A percentile compares a stretch with the other conserved stretches of the same genome.
Conservation (phyloP, 306 rosid species). For the Argentina anserina region DNA sequence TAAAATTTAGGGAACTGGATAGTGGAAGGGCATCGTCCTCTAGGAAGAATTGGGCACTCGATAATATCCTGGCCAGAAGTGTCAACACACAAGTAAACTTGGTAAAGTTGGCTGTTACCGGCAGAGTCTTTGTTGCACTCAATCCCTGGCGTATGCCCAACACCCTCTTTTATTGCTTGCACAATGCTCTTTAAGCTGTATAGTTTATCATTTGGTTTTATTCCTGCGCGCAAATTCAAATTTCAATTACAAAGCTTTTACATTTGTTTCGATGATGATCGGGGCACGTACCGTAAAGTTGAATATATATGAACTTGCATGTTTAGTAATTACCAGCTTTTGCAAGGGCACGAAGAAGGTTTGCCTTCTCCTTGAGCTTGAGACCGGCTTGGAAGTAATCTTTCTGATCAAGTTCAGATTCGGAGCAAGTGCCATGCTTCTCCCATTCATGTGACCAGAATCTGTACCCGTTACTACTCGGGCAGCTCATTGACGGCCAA, state of each 20-base stretch:
- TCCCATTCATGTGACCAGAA: slow-evolving; percentile 96
- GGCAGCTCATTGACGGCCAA: slow-evolving; percentile 90
- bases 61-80: slow-evolving; percentile 50
- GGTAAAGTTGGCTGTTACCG: slow-evolving; percentile 48
- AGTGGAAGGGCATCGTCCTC: slow-evolving; percentile 32
- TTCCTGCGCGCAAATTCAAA: slow-evolving; percentile 39
- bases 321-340: slow-evolving; percentile 34
- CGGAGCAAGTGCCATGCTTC: slow-evolving; percentile 82
- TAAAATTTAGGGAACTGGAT: slow-evolving; percentile 50
- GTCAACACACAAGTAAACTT: slow-evolving; percentile 62
- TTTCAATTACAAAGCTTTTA: neutral
- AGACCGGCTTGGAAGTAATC: slow-evolving; percentile 65
- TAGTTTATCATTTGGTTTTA: slow-evolving; percentile 52
- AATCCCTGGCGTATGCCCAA: slow-evolving; percentile 47
- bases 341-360: slow-evolving; percentile 53
- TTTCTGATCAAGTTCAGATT: slow-evolving; percentile 60
- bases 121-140: slow-evolving; percentile 54
- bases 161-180: slow-evolving; percentile 48
- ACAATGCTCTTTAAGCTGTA: slow-evolving; percentile 41
- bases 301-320: neutral
- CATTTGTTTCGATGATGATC: neutral
- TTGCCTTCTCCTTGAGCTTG: slow-evolving; percentile 45
- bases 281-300: neutral
- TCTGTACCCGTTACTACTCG: slow-evolving; percentile 68
- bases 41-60: slow-evolving; percentile 55